Evolutionary conservation across 1,284 basidiomycete species (phyloP), one percentile per base, ranked within the genome.

Genomic region (Schizopora paradoxa): DNA sequence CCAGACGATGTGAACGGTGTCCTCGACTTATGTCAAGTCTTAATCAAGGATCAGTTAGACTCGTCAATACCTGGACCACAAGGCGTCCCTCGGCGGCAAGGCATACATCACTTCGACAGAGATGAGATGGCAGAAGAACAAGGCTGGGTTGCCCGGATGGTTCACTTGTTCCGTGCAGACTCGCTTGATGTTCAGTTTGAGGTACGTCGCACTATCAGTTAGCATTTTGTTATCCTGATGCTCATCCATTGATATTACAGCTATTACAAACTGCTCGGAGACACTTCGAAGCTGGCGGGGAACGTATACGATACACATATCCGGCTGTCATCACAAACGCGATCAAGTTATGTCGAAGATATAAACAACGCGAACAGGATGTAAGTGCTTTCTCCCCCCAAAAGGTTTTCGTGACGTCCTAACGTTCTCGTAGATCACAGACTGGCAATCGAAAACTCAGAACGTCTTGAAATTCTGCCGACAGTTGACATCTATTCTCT

Each of bases 71-170:
- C 65, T 10, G 55, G 60, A 41, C 35, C 54, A 51, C 31, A 65
- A 55, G 51, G 62, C 11, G 55, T 57, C 6, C 66, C 62, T n/a
- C 55, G 61, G 19, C 68, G 81, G 43, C 67, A 77, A 56, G 74
- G 77, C 42, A 76, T 72, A 10, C 72, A 77, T 51, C 66, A 67
- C 53, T 66, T 70, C 37, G 91, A 93, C 58, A 68, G 82, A 41
- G 88, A 92, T 58, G 93, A 96, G 60, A 74, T 91, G 70, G 92
- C 92, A 0, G 94, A 96, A 64, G 94, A 97, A 63, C 93, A 97
- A 58, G 94, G 93, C 0, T 97, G 93, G 93, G 81, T 96, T 11
- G 92, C 93, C 18, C 73, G 93, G 51, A 95, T 97, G 87, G 86
- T 97, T 2, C 93, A 97, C 69, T 62, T 96, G 25, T 94, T 97